Evolutionary conservation across 805 yeast genomes (phyloP), one percentile per base, ranked within the genome.

Genomic region (Sugiyamaella floridensis): DNA sequence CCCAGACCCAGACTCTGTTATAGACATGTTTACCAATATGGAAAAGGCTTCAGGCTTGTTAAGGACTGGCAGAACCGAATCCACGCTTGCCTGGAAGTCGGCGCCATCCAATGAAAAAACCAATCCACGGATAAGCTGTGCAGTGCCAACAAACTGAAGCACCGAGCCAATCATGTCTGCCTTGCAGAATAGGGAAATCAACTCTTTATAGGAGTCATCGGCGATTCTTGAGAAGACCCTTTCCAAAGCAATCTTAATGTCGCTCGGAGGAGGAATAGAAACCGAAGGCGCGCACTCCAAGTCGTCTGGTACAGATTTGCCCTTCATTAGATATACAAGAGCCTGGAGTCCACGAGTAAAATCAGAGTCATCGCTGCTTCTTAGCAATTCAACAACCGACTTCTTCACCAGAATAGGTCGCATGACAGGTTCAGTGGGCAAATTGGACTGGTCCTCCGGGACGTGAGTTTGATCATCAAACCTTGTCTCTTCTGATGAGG

Each of bases 261-360:
- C 40, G 20, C 51, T 60, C 8, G 60, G 58, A 1, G 58, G 51
- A 6, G 65, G 65, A 18, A 61, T 34, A 3, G 51, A 40, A 4
- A 56, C 54, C 1, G 63, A 57, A 14, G 54, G 53, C 1, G 51
- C 43, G n/a, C 55, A 55, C 3, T 15, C 16, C 11, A 54, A 42
- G 42, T 55, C 56, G 1, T 28, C 37, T 7, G 65, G 60, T 1
- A 57, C 55, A 11, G 43, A 44, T 42, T 51, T 29, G n/a, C 58
- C 59, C 12, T 48, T 37, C 12, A 62, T 45, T 2, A 57, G 37
- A 40, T 48, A 60, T 3, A 55, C 37, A 15, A 61, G 46, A 16
- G 55, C 55, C 32, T 50, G 32, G 5, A 60, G 40, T 2, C 65
- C 65, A 22, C 37, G 44, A 14, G 41, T 41, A 44, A 62, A 55